Evolutionary conservation across 2,329 filamentous ascomycete genomes (phyloP), one percentile per base, ranked within the genome.

Genomic region (Apiospora rasikravindrae): DNA sequence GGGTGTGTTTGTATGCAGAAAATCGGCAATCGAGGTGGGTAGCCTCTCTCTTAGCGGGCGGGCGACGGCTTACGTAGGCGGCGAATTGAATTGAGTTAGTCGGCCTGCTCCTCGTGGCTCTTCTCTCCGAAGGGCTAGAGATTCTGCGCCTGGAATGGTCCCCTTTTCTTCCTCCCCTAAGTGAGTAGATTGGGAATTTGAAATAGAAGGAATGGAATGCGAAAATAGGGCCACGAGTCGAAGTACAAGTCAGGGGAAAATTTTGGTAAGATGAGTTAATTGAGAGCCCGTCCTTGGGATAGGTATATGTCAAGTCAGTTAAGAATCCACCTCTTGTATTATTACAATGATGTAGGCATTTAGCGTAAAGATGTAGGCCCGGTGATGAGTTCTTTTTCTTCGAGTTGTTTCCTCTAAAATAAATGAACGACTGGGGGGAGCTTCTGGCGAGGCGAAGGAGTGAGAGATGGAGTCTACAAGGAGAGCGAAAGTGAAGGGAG

Each of bases 11-110:
- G 33, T 37, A 37, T 7, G 53, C 7, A 29, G 53, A 37, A 61
- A 61, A 61, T 61, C 29, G 51, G 51, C 22, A 19, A 22, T 61
- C 29, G 53, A 26, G 57, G 57, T 40, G 57, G 57, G 33, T 64
- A 40, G 40, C 40, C 40, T 42, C 40, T 14, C 8, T 64, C 29
- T 37, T 64, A 64, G 57, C 33, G 57, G 57, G 57, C 53, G 53
- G 53, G 16, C 53, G 33, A 24, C 22, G 57, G 57, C 57, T 64
- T 64, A 40, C 57, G 57, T 64, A 64, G 57, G 29, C 57, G 19
- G 29, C 29, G 19, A 64, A 64, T 64, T 64, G 53, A 37, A 29
- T 64, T 64, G 53, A 11, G 33, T 16, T 57, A 22, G 47, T 51
- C 33, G 44, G 44, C 16, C 44, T 47, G 4, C 44, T 37, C 8